A percentile compares a stretch with the other conserved stretches of the same genome.
Evolutionary conservation across 352 stramenopile species (phyloP).

Genomic region (Pythium brassicae): DNA sequence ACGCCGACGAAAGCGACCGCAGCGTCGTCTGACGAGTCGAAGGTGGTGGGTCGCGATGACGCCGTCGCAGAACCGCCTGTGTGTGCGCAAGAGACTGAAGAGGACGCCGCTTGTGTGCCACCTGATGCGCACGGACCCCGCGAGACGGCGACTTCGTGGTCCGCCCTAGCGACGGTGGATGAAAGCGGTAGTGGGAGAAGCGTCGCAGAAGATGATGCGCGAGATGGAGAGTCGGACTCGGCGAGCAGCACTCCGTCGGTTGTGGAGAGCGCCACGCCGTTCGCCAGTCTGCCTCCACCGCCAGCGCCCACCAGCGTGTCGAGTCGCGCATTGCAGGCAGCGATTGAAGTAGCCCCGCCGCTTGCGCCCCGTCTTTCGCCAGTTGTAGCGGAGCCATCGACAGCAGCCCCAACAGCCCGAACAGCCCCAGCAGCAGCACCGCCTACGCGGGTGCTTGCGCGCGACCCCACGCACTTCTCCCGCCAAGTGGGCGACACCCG

Average conservation of each 20-base stretch:
- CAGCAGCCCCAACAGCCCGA: background rate
- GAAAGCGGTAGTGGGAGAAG: background rate
- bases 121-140: background rate
- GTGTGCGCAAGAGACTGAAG: background rate
- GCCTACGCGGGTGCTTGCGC: background rate
- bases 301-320: background rate
- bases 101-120: background rate
- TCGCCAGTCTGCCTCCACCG: background rate
- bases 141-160: background rate
- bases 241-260: background rate
- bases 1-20: background rate
- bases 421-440: no score
- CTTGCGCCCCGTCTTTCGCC: background rate
- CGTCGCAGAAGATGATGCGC: background rate
- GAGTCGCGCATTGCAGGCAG: no score
- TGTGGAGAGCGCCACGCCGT: background rate
- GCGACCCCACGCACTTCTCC: slow-evolving; percentile 27
- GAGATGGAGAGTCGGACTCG: background rate
- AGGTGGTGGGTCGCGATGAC: background rate
- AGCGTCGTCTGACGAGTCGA: background rate
- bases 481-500: slow-evolving; percentile 32
- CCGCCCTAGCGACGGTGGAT: background rate
- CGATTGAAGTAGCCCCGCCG: background rate
- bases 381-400: background rate
- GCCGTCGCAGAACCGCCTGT: background rate